These are phyloP conservation scores for Pisolithus albus DNA, from an alignment of 768 basidiomycete genomes.

Conservation along the genomic window DNA sequence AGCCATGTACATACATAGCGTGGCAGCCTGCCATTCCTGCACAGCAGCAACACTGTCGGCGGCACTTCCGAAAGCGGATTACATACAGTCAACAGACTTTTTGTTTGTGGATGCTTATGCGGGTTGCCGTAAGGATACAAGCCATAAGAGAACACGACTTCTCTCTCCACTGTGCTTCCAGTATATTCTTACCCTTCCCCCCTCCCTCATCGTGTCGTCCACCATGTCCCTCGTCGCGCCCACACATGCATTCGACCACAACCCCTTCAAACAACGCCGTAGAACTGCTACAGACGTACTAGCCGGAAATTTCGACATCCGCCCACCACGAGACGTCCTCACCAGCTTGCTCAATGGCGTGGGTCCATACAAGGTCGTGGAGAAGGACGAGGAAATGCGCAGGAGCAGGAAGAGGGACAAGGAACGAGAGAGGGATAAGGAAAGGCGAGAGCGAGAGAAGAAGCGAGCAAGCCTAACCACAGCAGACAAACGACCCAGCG, in stretches of 20 bases:
- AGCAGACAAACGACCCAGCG: slow-evolving; percentile 27
- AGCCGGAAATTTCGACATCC: slow-evolving; percentile 66
- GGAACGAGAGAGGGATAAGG: slow-evolving; percentile 41
- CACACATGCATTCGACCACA: slow-evolving; percentile 8
- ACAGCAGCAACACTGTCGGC: background rate
- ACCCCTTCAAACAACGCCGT: slow-evolving; percentile 31
- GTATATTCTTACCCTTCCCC: too few species aligned
- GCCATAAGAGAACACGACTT: slow-evolving; percentile 32
- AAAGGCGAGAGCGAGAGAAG: slow-evolving; percentile 39
- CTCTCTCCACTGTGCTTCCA: slow-evolving; percentile 21
- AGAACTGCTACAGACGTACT: slow-evolving; percentile 73
- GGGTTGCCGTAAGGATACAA: slow-evolving; percentile 31
- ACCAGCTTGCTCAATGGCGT: slow-evolving; percentile 77
- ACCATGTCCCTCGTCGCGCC: slow-evolving; percentile 19
- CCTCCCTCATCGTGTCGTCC: slow-evolving; percentile 4
- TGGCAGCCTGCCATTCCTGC: slow-evolving; percentile 2
- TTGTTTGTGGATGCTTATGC: slow-evolving; percentile 33
- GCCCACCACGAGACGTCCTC: slow-evolving; percentile 64
- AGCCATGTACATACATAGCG: background rate
- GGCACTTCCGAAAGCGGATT: slow-evolving; percentile 8
- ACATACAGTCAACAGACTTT: slow-evolving; percentile 20
- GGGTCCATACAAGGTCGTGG: slow-evolving; percentile 54
- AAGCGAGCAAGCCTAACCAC: slow-evolving; percentile 34
- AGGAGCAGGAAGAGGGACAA: slow-evolving; percentile 47
- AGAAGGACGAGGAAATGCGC: slow-evolving; percentile 52